Conservation (phyloP, 192 early-diverging fungal species). For the Podila verticillata region DNA sequence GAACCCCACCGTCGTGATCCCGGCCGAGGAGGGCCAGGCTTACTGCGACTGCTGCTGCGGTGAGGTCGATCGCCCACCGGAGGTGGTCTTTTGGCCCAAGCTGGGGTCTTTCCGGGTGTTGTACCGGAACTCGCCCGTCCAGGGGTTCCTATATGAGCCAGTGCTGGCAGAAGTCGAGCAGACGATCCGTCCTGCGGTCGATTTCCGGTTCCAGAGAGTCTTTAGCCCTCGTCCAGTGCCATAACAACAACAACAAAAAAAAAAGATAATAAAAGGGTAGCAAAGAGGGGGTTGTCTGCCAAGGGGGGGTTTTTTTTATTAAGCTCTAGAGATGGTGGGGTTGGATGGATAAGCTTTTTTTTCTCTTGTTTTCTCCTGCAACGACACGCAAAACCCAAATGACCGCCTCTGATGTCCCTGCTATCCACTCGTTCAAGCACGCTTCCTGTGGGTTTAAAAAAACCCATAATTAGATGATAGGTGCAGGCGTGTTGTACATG, state of each 20-base stretch:
- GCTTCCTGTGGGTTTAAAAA: not conserved
- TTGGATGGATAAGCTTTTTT: too few species aligned
- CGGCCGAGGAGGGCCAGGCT: not conserved
- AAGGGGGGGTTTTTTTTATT: too few species aligned
- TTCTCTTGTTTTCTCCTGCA: too few species aligned
- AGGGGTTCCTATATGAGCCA: not conserved
- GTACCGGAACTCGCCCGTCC: not conserved
- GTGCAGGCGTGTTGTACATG: constrained; percentile 34
- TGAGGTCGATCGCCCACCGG: not conserved
- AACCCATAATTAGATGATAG: not conserved
- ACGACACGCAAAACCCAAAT: too few species aligned
- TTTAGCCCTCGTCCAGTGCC: not conserved
- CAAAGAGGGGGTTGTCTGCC: too few species aligned
- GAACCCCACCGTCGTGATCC: not conserved
- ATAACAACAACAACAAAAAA: too few species aligned
- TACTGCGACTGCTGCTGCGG: too few species aligned
- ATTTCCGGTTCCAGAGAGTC: not conserved
- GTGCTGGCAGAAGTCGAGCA: not conserved
- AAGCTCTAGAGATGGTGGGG: too few species aligned
- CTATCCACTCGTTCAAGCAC: not conserved
- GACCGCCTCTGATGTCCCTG: too few species aligned
- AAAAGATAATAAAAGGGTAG: too few species aligned
- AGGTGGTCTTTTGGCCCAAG: not conserved
- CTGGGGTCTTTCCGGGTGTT: not conserved
- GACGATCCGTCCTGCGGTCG: not conserved